Evolutionary conservation across 1,284 basidiomycete species (phyloP), one percentile per base, ranked within the genome.

Genomic region (Porogramme epimiltina): DNA sequence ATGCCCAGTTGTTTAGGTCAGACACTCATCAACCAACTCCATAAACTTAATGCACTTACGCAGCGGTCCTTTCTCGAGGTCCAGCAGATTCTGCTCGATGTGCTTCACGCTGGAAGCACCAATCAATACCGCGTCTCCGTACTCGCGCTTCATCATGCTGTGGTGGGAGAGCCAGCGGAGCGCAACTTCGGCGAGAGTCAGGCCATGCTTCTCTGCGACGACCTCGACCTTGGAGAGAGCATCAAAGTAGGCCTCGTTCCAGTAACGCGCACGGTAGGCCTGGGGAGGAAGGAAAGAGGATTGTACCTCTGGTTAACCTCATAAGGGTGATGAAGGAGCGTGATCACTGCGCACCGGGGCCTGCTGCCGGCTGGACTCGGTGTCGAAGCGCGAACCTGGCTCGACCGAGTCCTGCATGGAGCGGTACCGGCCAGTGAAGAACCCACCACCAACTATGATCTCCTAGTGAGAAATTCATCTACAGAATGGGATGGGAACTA

Each of bases 51-150:
- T 20, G 15, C 1, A 71, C 76, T 73, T 56, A 79, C 78, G 77
- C 49, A 81, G 62, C 3, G 80, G 79, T 0, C 80, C 81, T 59
- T 84, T 83, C 66, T 83, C 81, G 19, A 82, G 63, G 57, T 83
- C 81, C 20, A 72, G 24, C 40, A 82, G 59, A 55, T 83, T 84
- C 75, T 79, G 54, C 60, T 81, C 71, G 49, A 82, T 76, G 55
- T 82, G 80, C 31, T 71, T 66, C 54, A 77, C 45, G 42, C 71
- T 80, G 8, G 76, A 78, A 9, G 79, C 79, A 15, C 80, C 80
- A 49, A 82, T 80, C 20, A 82, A 66, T 26, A 82, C 66, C 37
- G 77, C 66, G 58, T 82, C 80, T 2, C 77, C 75, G 38, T 71
- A 57, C 58, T 80, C 74, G 33, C 73, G 69, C 52, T 71, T 76